Base-by-base conservation (phyloP, 805 yeast genomes). In the Maudiozyma serrabonitensis region DNA sequence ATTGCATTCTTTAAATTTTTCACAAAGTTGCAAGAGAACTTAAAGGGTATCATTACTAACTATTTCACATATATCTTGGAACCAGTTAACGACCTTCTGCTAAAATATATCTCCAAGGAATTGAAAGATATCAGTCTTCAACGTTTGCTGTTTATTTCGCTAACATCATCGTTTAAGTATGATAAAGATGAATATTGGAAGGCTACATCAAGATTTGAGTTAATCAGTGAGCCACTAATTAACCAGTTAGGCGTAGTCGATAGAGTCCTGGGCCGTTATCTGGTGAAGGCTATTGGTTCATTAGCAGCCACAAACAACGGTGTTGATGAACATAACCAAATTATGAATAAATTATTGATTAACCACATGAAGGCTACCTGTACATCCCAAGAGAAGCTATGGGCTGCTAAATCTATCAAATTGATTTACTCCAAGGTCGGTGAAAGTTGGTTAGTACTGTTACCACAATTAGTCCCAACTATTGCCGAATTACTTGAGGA, bases 181-280 rank as follows among this genome's bases (percentile, higher is more conserved):
- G 97, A 91, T 62, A 87, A 83, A 61, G 95, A 86, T 58, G 99
- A 93, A 60, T 93, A 87, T 70, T 93, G 99, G 99, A 83, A 85
- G 51, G 80, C 88, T 43, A 84, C 83, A 47, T 79, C 88, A 25
- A 79, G 99, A 63, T 93, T 88, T 63, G 95, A 85, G 39, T 69
- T 79, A 46, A 75, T 89, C 25, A 75, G 82, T 15, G 74, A 67
- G 38, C 76, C 84, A 3, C 73, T 93, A 53, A 70, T 85, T 51
- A 69, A 69, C 23, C 96, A 89, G 70, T 71, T 90, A 54, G 59
- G 69, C 6, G 78, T 75, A 58, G 76, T 87, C 52, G 95, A 87
- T 57, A 82, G 80, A 55, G 67, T 78, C 13, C 79, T 87, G 58
- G 95, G 95, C 45, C 82, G 86, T 61, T 79, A 85, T 56, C 69